Conservation (phyloP, 805 yeast genomes). For the Wickerhamomyces queroliae region DNA sequence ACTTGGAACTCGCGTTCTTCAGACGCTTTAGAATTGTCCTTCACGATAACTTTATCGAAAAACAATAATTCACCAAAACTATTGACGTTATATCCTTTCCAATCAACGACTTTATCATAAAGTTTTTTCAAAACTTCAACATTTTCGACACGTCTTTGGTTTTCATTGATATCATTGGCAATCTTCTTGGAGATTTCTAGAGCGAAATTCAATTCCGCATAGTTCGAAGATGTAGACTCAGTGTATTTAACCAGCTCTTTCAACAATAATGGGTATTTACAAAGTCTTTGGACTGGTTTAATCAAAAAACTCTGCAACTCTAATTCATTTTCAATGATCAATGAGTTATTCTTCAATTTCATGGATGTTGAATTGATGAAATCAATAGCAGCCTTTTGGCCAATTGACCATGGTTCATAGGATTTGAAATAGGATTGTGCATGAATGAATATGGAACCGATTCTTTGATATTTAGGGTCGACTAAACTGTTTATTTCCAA, state of each 20-base stretch:
- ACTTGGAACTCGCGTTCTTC: conserved; percentile 85
- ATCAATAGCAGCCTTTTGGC: conserved; percentile 83
- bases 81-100: conserved; percentile 82
- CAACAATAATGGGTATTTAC: conserved; percentile 85
- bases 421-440: conserved; percentile 81
- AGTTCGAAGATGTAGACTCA: conserved; percentile 43
- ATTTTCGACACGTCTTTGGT: conserved; percentile 89
- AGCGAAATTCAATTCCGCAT: conserved; percentile 68
- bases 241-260: conserved; percentile 68
- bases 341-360: conserved; percentile 47
- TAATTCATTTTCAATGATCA: conserved; percentile 73
- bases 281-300: conserved; percentile 94
- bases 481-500: conserved; percentile 81
- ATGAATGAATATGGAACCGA: conserved; percentile 84
- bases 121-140: conserved; percentile 63
- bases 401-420: conserved; percentile 92
- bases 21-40: conserved; percentile 45
- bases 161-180: conserved; percentile 85
- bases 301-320: conserved; percentile 86
- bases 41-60: conserved; percentile 65
- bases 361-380: conserved; percentile 57
- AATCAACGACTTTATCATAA: conserved; percentile 71
- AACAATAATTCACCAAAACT: conserved; percentile 83
- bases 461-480: conserved; percentile 70
- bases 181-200: conserved; percentile 72